phyloP scores from a whole-genome alignment of 148 eudicot species.

The Chenopodium suecicum region DNA sequence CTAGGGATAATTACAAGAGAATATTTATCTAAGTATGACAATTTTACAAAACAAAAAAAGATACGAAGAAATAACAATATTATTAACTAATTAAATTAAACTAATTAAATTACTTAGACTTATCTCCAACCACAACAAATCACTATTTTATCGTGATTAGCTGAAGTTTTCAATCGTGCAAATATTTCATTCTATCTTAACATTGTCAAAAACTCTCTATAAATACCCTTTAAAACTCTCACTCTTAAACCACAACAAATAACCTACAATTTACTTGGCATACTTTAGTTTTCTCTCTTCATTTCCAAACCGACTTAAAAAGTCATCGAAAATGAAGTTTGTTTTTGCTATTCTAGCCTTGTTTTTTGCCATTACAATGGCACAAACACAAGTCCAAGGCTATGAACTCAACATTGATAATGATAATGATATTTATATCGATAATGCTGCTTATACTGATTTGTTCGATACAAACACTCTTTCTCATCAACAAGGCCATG shows the following conservation, averaged over 20 bases:
- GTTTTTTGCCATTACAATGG: background rate
- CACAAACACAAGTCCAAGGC: background rate
- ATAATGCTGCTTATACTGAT: background rate
- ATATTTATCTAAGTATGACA: too few relatives aligned
- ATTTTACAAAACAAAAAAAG: too few relatives aligned
- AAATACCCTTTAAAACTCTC: background rate
- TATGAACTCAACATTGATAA: too few relatives aligned
- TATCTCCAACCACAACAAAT: too few relatives aligned
- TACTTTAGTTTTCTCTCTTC: background rate
- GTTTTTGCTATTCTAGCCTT: background rate
- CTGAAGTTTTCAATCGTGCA: background rate
- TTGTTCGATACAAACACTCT: background rate
- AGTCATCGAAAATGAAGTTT: background rate
- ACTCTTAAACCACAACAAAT: background rate
- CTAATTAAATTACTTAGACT: too few relatives aligned
- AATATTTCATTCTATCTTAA: background rate
- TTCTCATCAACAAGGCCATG: background rate
- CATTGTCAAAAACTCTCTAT: background rate
- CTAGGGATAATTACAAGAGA: too few relatives aligned
- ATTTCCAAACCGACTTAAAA: background rate
- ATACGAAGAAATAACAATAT: too few relatives aligned
- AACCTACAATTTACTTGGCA: background rate
- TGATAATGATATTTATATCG: background rate
- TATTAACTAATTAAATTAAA: too few relatives aligned
- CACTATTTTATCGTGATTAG: too few relatives aligned